Base-by-base conservation (phyloP, 2,329 filamentous ascomycete species). In the Fusarium musae region DNA sequence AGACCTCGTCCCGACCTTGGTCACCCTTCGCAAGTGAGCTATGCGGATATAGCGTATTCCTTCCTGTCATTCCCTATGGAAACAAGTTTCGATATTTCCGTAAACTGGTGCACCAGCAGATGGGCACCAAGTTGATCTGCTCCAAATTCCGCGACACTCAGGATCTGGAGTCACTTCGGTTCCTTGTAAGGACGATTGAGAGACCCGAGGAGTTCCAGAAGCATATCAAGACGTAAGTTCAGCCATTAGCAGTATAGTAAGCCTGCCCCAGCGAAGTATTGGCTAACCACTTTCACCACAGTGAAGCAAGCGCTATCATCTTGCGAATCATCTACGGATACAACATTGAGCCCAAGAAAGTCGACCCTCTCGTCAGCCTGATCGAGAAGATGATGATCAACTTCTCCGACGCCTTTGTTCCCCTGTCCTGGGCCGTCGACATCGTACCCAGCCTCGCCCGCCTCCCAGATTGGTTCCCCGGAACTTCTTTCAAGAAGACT, bases 401-500 rank as follows among this genome's bases (percentile, higher is more conserved):
- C 19, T 78, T 82, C 47, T 78, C 78, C 0, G 47, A 61, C 12
- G 78, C 80, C 6, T 59, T 76, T 10, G 71, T 79, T 1, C 82
- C 82, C 2, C 59, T 79, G n/a, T 52, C 72, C 7, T 83, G 81
- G 81, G 30, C 72, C 0, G 80, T 83, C 11, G 81, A 83, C 30
- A 71, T 78, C 1, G n/a, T 83, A 0, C 81, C 82, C 1, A 37
- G 47, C 5, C 69, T 83, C 4, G 66, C 68, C n/a, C 66, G 80
- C 16, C 71, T 83, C 10, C 82, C 82, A 0, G 72, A 72, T 1
- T 58, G 75, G 36, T 66, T 81, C 26, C 82, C 82, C 0, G 81
- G 81, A 2, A 59, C 70, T 2, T 68, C 68, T 0, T 83, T 82
- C 67, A 73, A 82, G 56, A 74, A 73, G 44, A 79, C 70, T 30